Base-by-base conservation (phyloP, 345 rosid genomes). In the Ceriops tagal region DNA sequence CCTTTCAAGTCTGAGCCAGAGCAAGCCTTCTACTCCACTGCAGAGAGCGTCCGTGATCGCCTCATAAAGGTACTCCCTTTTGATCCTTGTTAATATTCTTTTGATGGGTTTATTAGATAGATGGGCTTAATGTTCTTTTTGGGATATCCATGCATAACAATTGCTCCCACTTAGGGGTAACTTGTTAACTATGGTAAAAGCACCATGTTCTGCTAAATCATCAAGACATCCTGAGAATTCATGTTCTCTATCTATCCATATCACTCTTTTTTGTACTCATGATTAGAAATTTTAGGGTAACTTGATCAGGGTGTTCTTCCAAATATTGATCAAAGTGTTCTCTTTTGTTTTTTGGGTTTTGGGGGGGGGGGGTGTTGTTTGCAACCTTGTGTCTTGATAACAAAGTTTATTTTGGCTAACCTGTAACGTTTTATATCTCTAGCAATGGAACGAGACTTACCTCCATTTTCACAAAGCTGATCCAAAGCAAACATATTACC, bases 401-500 rank as follows among this genome's bases (percentile, higher is more conserved):
- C 16, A 22, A 53, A 30, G 52, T 56, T 4, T 21, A 24, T 21
- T 22, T 16, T 10, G 15, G 8, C 27, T 8, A 22, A n/a, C 21
- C 13, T 22, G 58, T 55, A n/a, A 9, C 15, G n/a, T 51, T 77
- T 63, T 58, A 57, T 59, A 26, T 61, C 58, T 78, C 75, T 83
- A 93, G 97, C 96, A 88, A 74, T 93, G 97, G 97, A 88, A 93
- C 39, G 93, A 88, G 81, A 93, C 98, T 56, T 88, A 83, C 76
- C 64, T 82, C 69, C 96, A 95, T 69, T 89, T 80, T 70, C 82
- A 89, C 82, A 85, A 86, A 79, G 88, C 80, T 28, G 86, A 87
- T 85, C 97, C 97, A 11, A 91, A 95, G 67, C 99, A 95, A 77
- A 92, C 95, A 0, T 95, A 95, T 68, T 95, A 95, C 84, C 79